Conservation (phyloP, 2,329 filamentous ascomycete genomes). For the Lojkania enalia region DNA sequence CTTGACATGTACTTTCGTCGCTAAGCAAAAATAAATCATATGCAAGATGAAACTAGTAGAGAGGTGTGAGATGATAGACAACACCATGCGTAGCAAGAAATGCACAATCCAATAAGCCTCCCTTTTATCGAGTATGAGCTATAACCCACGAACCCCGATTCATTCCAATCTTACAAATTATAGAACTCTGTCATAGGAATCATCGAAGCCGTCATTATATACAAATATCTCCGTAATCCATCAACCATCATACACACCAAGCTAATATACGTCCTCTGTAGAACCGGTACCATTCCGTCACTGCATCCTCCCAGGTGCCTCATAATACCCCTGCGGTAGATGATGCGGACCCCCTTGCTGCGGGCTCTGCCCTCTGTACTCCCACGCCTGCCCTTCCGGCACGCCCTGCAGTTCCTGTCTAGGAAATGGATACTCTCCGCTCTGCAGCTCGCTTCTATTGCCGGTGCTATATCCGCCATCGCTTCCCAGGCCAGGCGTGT, state of each 20-base stretch:
- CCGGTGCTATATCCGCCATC: constrained; percentile 6
- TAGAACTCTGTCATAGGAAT: too few species aligned
- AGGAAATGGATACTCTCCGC: constrained; percentile 8
- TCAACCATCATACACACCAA: background rate
- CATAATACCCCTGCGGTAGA: constrained; percentile 9
- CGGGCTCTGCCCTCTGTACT: background rate
- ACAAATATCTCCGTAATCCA: too few species aligned
- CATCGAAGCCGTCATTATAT: too few species aligned
- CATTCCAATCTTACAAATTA: too few species aligned
- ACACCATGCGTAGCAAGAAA: too few species aligned
- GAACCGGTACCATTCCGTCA: background rate
- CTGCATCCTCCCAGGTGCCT: constrained; percentile 9
- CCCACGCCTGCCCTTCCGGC: constrained; percentile 6
- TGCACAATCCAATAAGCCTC: too few species aligned
- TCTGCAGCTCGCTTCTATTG: constrained; percentile 7
- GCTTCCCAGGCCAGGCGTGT: constrained; percentile 3
- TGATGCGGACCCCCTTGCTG: constrained; percentile 3
- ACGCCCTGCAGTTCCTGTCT: constrained; percentile 11
- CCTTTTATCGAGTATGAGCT: too few species aligned
- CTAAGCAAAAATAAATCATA: too few species aligned
- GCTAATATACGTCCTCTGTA: background rate
- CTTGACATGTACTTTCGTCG: too few species aligned
- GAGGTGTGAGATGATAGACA: too few species aligned
- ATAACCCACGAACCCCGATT: too few species aligned
- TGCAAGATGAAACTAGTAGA: too few species aligned